phyloP scores from a whole-genome alignment of 768 basidiomycete species.

The Auriscalpium vulgare region DNA sequence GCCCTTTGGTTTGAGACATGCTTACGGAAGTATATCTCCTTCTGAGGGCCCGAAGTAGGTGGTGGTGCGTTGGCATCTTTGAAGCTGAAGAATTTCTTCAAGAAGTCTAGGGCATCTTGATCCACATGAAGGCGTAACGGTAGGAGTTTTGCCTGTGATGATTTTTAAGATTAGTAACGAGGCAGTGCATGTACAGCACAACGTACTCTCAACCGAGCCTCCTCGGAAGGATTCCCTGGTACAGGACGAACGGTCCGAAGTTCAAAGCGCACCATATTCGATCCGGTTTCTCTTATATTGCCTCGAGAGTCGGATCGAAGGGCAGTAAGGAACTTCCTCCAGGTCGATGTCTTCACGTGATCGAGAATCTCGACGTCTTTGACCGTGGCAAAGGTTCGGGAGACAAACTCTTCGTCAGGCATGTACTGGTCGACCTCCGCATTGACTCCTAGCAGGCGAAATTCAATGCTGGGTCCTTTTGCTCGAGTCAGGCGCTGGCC shows the following conservation, averaged over 20 bases:
- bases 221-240: slow-evolving; percentile 57
- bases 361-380: slow-evolving; percentile 84
- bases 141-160: slow-evolving; percentile 70
- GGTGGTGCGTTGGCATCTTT: slow-evolving; percentile 45
- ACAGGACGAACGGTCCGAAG: slow-evolving; percentile 68
- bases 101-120: slow-evolving; percentile 96
- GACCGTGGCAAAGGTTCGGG: slow-evolving; percentile 59
- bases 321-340: slow-evolving; percentile 93
- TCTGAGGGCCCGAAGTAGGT: slow-evolving; percentile 25
- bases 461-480: slow-evolving; percentile 75
- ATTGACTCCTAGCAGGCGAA: slow-evolving; percentile 56
- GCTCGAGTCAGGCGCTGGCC: slow-evolving; percentile 64
- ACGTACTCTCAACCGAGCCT: slow-evolving; percentile 71
- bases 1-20: background rate
- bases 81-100: slow-evolving; percentile 95
- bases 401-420: slow-evolving; percentile 48
- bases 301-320: slow-evolving; percentile 80
- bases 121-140: slow-evolving; percentile 92
- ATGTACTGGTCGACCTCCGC: slow-evolving; percentile 63
- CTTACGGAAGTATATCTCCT: slow-evolving; percentile 72
- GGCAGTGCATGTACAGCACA: background rate
- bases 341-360: slow-evolving; percentile 96
- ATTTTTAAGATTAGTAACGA: background rate
- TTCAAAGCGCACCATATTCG: slow-evolving; percentile 89
- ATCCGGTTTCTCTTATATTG: slow-evolving; percentile 83